Evolutionary conservation across 192 early-diverging fungal genomes (phyloP).

Genomic region (Coemansia sp.): DNA sequence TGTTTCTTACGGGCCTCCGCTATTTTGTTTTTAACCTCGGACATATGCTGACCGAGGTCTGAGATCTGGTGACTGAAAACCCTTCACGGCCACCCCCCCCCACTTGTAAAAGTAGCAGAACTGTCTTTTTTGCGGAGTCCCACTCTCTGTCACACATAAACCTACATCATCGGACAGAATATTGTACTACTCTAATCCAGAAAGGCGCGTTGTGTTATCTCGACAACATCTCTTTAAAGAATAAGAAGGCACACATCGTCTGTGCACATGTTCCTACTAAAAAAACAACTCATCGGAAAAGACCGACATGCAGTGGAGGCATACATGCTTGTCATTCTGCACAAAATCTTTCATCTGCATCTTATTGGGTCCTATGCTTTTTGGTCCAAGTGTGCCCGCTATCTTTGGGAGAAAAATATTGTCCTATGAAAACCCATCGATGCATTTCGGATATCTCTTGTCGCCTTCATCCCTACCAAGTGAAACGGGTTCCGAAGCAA

Average conservation of each 20-base stretch:
- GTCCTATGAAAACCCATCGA: not conserved
- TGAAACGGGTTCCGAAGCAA: not conserved
- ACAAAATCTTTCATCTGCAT: not conserved
- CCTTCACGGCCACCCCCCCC: not conserved
- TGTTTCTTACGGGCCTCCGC: slow-evolving; percentile 9
- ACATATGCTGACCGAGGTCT: slow-evolving; percentile 4
- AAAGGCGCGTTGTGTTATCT: not conserved
- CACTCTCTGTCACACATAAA: not conserved
- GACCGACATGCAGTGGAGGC: not conserved
- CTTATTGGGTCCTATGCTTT: not conserved
- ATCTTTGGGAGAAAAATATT: not conserved
- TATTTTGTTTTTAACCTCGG: not conserved
- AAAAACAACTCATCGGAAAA: not conserved
- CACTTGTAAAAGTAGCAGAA: too few species aligned
- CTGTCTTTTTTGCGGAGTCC: not conserved
- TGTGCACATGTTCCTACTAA: not conserved
- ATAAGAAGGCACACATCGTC: too few species aligned
- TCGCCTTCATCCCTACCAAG: not conserved
- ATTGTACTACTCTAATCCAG: not conserved
- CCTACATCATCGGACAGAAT: not conserved
- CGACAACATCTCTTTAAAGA: not conserved
- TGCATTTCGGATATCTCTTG: not conserved
- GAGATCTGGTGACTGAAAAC: slow-evolving; percentile 13
- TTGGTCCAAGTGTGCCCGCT: too few species aligned
- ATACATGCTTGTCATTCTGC: not conserved